Evolutionary conservation across 345 rosid species (phyloP).

Genomic region (Eucalyptus microcorys): DNA sequence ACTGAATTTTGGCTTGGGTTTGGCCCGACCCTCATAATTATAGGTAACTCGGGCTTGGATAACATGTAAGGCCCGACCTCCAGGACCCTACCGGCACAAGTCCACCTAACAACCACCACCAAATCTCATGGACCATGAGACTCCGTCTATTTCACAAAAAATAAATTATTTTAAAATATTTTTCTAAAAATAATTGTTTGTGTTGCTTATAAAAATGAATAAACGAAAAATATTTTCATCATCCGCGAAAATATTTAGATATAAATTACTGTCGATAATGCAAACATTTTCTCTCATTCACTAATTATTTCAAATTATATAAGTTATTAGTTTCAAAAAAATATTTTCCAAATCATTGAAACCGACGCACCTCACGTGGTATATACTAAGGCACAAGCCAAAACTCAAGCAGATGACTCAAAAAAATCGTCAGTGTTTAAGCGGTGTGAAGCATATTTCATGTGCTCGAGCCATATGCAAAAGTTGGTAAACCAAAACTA

Average conservation of each 20-base stretch:
- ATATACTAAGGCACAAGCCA: background rate
- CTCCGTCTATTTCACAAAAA: fast-evolving
- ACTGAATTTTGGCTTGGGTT: background rate
- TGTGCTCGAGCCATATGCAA: background rate
- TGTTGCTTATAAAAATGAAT: too few relatives aligned
- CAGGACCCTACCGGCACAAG: background rate
- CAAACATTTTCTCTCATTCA: background rate
- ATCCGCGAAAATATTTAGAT: fast-evolving
- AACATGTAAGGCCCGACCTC: background rate
- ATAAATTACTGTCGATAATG: too few relatives aligned
- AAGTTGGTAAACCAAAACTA: background rate
- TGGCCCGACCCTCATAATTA: background rate
- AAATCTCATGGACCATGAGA: too few relatives aligned
- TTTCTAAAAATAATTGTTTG: too few relatives aligned
- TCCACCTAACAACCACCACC: background rate
- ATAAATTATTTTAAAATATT: too few relatives aligned
- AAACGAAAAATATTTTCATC: too few relatives aligned
- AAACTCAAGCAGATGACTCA: background rate
- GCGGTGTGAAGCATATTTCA: background rate
- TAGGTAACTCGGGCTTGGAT: background rate
- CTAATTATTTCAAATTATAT: too few relatives aligned
- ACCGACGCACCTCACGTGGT: fast-evolving
- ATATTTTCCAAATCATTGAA: too few relatives aligned
- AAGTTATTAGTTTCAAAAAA: too few relatives aligned
- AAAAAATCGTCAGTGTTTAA: background rate